phyloP scores from a whole-genome alignment of 2,329 filamentous ascomycete species.

The Sordariomycetes sp. region DNA sequence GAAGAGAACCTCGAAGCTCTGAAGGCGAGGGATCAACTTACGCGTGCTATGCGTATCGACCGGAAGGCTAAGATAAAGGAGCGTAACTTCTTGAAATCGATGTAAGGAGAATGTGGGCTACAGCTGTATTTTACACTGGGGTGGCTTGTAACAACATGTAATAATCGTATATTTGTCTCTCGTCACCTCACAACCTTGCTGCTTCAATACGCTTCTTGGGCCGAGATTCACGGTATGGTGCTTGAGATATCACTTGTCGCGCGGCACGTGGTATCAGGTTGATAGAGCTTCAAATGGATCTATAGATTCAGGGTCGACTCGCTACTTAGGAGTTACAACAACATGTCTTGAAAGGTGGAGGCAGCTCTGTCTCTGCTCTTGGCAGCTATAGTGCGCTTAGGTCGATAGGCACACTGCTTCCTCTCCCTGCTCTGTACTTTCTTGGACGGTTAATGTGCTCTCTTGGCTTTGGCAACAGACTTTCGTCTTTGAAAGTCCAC shows the following conservation, averaged over 20 bases:
- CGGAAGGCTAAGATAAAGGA: slow-evolving; percentile 74
- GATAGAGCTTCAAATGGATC: too few relatives aligned
- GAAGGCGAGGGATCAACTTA: slow-evolving; percentile 51
- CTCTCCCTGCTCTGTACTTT: slow-evolving; percentile 81
- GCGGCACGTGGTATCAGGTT: too few relatives aligned
- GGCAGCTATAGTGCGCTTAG: slow-evolving; percentile 33
- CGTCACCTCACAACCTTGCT: too few relatives aligned
- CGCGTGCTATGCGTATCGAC: slow-evolving; percentile 64
- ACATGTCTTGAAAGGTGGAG: too few relatives aligned
- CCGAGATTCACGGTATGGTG: too few relatives aligned
- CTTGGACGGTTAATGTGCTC: slow-evolving; percentile 67
- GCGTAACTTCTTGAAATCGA: slow-evolving; percentile 74
- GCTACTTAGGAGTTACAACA: too few relatives aligned
- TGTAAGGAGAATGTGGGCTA: slow-evolving; percentile 35
- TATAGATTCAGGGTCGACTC: too few relatives aligned
- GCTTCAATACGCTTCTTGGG: too few relatives aligned
- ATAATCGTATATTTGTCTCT: too few relatives aligned
- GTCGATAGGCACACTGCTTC: slow-evolving; percentile 89
- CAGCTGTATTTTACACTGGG: neutral
- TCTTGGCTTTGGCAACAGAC: slow-evolving; percentile 73
- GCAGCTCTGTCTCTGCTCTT: too few relatives aligned
- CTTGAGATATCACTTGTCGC: too few relatives aligned
- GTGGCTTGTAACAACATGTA: too few relatives aligned
- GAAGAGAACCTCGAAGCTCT: slow-evolving; percentile 37
- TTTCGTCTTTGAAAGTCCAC: slow-evolving; percentile 83